Percentiles rank a stretch among this genome's conserved stretches.
phyloP scores from a whole-genome alignment of 2,329 filamentous ascomycete genomes.

The Meredithiella fracta region DNA sequence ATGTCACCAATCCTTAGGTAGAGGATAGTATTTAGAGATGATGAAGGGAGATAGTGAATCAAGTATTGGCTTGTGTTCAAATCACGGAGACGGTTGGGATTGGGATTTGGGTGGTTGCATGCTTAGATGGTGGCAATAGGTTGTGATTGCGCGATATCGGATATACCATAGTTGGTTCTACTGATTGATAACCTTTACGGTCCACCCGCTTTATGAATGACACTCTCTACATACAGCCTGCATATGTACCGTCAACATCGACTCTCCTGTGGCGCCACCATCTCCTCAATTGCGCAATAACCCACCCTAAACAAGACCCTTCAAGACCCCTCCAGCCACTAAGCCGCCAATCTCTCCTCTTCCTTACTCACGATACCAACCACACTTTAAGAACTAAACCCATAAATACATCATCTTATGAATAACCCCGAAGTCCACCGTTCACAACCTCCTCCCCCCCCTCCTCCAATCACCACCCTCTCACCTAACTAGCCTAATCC shows the following conservation, averaged over 20 bases:
- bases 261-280: conserved; percentile 4
- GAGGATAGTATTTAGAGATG: too few relatives aligned
- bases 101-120: background rate
- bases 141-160: conserved; percentile 8
- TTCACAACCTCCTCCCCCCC: too few relatives aligned
- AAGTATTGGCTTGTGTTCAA: background rate
- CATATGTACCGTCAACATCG: background rate
- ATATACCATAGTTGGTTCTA: background rate
- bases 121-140: background rate
- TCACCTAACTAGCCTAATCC: too few relatives aligned
- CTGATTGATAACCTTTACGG: conserved; percentile 11
- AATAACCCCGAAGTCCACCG: background rate
- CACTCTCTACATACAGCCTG: background rate
- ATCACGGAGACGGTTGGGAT: background rate
- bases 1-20: background rate
- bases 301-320: background rate
- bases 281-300: conserved; percentile 8
- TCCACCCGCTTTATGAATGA: background rate
- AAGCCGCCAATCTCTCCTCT: background rate
- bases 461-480: too few relatives aligned
- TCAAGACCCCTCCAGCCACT: background rate
- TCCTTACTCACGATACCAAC: background rate
- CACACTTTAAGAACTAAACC: too few relatives aligned
- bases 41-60: background rate
- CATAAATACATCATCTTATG: too few relatives aligned